Conservation (phyloP, 441 rosid species). For the Monsonia emarginata region DNA sequence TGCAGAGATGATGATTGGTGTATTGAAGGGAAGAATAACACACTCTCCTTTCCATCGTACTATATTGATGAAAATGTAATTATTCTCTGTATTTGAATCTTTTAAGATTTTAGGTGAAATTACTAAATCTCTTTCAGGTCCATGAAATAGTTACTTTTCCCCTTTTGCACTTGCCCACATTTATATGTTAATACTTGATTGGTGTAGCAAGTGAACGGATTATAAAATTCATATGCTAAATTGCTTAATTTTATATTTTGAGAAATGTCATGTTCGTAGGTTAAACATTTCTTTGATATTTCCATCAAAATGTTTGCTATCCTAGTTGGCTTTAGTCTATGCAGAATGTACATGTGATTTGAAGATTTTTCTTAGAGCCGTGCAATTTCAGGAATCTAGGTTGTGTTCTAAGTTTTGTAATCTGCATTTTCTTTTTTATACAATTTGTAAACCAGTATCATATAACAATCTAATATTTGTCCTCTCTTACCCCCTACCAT, state of each 20-base stretch:
- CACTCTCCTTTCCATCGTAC: conserved; percentile 74
- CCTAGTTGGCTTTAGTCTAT: background rate
- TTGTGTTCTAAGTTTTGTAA: conserved; percentile 9
- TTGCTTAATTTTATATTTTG: background rate
- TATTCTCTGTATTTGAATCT: conserved; percentile 17
- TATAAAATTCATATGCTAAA: background rate
- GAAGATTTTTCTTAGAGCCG: background rate
- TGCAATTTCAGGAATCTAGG: conserved; percentile 7
- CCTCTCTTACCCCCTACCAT: conserved; percentile 17
- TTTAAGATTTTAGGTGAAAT: conserved; percentile 12
- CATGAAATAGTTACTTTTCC: background rate
- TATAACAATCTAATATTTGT: conserved; percentile 27
- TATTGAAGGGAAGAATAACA: conserved; percentile 57
- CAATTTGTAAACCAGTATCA: conserved; percentile 6
- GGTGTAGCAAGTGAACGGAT: conserved; percentile 1
- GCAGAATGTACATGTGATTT: background rate
- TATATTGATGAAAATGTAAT: conserved; percentile 94
- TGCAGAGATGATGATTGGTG: conserved; percentile 88
- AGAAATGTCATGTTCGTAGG: background rate
- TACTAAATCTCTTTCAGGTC: background rate
- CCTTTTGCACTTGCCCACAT: background rate
- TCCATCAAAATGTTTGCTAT: background rate
- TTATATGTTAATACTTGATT: background rate
- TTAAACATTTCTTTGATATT: no score
- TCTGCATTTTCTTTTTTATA: background rate